Conservation (phyloP, 2,329 filamentous ascomycete species). For the Teratosphaeria zuluensis region DNA sequence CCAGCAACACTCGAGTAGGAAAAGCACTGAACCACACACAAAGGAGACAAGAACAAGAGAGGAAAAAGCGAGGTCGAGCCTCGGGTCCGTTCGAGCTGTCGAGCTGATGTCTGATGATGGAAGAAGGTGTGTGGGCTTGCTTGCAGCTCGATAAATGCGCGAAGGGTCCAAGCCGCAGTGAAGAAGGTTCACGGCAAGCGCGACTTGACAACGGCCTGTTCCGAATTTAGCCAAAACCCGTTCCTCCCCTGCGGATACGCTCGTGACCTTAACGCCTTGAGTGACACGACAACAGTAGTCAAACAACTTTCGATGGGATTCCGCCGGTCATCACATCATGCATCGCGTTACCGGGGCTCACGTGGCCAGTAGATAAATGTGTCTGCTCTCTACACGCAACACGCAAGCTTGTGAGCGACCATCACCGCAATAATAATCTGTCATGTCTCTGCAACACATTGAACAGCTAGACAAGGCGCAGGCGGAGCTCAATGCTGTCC, state of each 20-base stretch:
- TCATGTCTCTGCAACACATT: not conserved
- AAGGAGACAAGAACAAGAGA: not conserved
- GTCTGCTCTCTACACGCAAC: not conserved
- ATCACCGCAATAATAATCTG: not conserved
- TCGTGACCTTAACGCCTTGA: not conserved
- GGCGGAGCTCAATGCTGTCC: conserved; percentile 13
- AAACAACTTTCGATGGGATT: not conserved
- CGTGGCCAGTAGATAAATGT: not conserved
- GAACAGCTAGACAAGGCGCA: not conserved
- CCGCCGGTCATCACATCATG: not conserved
- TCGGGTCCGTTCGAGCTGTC: not conserved
- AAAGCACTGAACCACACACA: not conserved
- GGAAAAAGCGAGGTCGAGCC: not conserved
- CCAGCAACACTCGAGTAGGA: not conserved
- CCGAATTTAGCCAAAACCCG: not conserved
- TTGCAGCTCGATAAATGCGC: not conserved
- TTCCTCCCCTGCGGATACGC: not conserved
- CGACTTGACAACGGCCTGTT: not conserved
- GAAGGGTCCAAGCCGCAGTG: not conserved
- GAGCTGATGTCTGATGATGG: not conserved
- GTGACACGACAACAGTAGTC: not conserved
- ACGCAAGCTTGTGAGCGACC: not conserved
- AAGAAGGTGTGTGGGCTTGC: not conserved
- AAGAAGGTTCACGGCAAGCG: not conserved
- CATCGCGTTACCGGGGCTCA: not conserved